Evolutionary conservation across 352 stramenopile species (phyloP).

Genomic region (Plasmopara viticola): DNA sequence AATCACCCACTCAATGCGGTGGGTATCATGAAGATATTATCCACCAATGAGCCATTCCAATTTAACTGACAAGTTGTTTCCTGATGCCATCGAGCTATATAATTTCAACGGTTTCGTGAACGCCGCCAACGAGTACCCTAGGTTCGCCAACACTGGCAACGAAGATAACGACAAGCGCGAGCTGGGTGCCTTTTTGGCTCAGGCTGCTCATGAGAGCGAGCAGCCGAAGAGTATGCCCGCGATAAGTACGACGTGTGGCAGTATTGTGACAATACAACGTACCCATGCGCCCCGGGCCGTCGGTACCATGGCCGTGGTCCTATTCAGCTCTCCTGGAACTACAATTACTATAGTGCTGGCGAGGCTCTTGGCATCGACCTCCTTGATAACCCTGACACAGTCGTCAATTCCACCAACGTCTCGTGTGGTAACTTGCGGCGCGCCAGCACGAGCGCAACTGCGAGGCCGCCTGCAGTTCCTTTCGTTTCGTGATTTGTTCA

Average conservation of each 20-base stretch:
- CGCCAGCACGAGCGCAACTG: constrained; percentile 10
- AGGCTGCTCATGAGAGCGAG: constrained; percentile 37
- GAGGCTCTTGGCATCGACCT: no score
- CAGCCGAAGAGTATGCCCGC: constrained; percentile 31
- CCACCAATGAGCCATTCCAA: no score
- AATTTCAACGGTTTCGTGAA: constrained; percentile 34
- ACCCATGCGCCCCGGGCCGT: constrained; percentile 24
- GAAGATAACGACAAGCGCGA: constrained; percentile 33
- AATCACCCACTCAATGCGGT: no score
- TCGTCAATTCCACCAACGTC: constrained; percentile 27
- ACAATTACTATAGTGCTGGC: no score
- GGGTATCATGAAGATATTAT: no score
- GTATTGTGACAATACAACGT: constrained; percentile 38
- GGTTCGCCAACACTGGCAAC: constrained; percentile 39
- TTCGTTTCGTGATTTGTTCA: no score
- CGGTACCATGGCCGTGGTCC: no score
- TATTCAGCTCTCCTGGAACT: no score
- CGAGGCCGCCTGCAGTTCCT: no score
- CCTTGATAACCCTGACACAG: constrained; percentile 81
- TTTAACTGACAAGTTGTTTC: no score
- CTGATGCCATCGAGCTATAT: constrained; percentile 34
- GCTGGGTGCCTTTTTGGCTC: constrained; percentile 37
- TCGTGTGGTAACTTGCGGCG: no score
- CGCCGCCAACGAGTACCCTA: constrained; percentile 31
- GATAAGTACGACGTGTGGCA: constrained; percentile 30